These are phyloP conservation scores for Yamadazyma tumulicola DNA, from an alignment of 805 yeast species.

Conservation along the genomic window DNA sequence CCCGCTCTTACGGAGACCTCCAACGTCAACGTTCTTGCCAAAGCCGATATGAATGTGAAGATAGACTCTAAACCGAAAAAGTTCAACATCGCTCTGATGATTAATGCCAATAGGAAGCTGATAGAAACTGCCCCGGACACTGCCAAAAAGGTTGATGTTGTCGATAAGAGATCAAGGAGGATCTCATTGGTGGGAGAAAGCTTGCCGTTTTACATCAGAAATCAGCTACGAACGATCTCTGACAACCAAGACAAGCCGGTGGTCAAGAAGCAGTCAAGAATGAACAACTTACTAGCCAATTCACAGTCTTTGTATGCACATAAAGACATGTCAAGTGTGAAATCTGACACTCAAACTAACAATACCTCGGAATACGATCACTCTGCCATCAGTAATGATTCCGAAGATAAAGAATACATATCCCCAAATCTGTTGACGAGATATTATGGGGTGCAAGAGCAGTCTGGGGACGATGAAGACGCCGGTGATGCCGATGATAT, in stretches of 20 bases:
- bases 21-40: slow-evolving; percentile 31
- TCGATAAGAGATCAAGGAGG: slow-evolving; percentile 18
- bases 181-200: slow-evolving; percentile 33
- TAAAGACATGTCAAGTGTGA: slow-evolving; percentile 16
- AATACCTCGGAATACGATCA: slow-evolving; percentile 12
- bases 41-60: slow-evolving; percentile 10
- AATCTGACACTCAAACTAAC: slow-evolving; percentile 11
- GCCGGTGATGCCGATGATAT: slow-evolving; percentile 21
- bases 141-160: not conserved
- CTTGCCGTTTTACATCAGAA: slow-evolving; percentile 33
- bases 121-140: too few relatives aligned
- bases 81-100: slow-evolving; percentile 10
- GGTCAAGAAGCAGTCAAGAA: slow-evolving; percentile 19
- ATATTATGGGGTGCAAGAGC: slow-evolving; percentile 25
- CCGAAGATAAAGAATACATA: slow-evolving; percentile 29
- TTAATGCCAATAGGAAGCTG: too few relatives aligned
- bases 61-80: slow-evolving; percentile 14
- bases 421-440: slow-evolving; percentile 39
- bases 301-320: slow-evolving; percentile 35
- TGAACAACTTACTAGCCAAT: slow-evolving; percentile 31
- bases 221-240: slow-evolving; percentile 9
- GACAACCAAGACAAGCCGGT: slow-evolving; percentile 5
- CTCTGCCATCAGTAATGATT: slow-evolving; percentile 12
- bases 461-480: slow-evolving; percentile 17
- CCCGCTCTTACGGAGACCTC: slow-evolving; percentile 31